These are phyloP conservation scores for Colletotrichum godetiae DNA, from an alignment of 2,329 filamentous ascomycete species.

Conservation along the genomic window DNA sequence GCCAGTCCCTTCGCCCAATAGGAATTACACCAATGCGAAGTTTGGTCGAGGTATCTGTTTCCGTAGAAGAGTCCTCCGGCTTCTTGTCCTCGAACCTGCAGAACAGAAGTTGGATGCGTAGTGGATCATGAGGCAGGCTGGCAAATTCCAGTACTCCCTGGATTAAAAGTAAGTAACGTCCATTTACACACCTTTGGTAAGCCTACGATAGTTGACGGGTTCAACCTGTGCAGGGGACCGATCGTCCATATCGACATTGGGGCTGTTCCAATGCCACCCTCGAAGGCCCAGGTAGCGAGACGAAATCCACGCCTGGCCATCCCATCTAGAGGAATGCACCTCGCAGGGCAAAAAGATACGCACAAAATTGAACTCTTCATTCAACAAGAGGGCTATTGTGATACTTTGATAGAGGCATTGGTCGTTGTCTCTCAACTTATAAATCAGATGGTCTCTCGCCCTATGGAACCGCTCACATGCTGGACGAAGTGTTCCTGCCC, in stretches of 20 bases:
- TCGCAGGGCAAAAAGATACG: background rate
- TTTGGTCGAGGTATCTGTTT: too few relatives aligned
- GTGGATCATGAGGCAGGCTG: background rate
- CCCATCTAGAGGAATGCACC: background rate
- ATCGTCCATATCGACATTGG: background rate
- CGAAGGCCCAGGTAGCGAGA: background rate
- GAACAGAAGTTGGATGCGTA: background rate
- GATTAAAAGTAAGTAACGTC: background rate
- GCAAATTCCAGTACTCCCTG: background rate
- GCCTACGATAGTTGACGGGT: background rate
- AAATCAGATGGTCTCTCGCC: background rate
- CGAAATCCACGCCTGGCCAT: background rate
- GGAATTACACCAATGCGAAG: background rate
- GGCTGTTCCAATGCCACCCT: background rate
- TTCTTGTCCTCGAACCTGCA: background rate
- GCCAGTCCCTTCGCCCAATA: background rate
- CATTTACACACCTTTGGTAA: background rate
- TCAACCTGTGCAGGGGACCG: background rate
- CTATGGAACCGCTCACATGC: background rate
- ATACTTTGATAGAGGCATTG: background rate
- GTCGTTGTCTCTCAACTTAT: background rate
- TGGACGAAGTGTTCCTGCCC: background rate
- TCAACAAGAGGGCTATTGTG: background rate
- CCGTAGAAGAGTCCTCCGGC: background rate
- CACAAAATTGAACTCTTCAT: background rate